These are phyloP conservation scores for Gastrolobium bilobum DNA, from an alignment of 306 rosid species.

Conservation along the genomic window DNA sequence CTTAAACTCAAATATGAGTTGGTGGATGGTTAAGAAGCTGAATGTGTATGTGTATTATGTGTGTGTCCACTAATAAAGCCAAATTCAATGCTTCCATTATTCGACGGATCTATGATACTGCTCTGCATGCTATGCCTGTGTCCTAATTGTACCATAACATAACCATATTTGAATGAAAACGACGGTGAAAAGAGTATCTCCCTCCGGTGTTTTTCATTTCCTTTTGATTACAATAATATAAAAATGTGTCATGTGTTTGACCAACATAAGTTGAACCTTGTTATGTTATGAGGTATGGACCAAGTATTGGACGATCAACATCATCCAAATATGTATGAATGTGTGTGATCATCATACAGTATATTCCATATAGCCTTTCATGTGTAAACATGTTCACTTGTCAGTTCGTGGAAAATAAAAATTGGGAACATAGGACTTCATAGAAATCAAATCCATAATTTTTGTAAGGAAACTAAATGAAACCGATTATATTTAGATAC, in stretches of 20 bases:
- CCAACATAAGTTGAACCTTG: constrained; percentile 1
- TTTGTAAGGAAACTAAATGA: too few species aligned
- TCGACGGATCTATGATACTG: constrained; percentile 27
- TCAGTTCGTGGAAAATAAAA: too few species aligned
- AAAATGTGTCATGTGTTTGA: background rate
- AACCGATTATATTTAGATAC: too few species aligned
- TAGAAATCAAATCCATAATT: too few species aligned
- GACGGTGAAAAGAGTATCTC: background rate
- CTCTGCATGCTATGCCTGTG: constrained; percentile 2
- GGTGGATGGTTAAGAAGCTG: background rate
- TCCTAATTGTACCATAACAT: background rate
- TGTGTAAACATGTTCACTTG: too few species aligned
- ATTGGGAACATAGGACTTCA: too few species aligned
- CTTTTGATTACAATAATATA: background rate
- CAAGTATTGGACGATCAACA: too few species aligned
- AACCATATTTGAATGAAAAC: constrained; percentile 12
- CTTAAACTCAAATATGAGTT: background rate
- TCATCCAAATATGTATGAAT: too few species aligned
- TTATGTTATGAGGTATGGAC: background rate
- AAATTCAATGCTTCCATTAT: constrained; percentile 38
- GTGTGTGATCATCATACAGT: too few species aligned
- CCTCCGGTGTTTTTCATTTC: background rate
- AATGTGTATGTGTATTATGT: background rate
- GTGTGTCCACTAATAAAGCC: constrained; percentile 21
- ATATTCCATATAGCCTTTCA: too few species aligned